Conservation (phyloP, 306 rosid genomes). For the Myrica gale region DNA sequence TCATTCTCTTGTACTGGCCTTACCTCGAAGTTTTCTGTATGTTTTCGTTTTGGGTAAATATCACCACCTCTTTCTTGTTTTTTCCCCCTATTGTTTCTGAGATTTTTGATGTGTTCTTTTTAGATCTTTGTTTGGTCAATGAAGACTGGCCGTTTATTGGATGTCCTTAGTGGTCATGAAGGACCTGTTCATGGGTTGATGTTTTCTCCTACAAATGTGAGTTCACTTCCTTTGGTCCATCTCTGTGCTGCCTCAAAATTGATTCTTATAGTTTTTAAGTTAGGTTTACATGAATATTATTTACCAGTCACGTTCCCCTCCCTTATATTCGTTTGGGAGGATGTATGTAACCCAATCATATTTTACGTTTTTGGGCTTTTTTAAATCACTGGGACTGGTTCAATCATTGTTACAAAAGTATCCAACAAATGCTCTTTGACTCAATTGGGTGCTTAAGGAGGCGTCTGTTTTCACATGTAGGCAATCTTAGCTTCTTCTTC, state of each 20-base stretch:
- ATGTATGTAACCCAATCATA: not conserved
- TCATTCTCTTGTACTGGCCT: too few relatives aligned
- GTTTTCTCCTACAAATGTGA: conserved; percentile 92
- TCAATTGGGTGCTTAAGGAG: conserved; percentile 12
- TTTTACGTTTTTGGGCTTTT: not conserved
- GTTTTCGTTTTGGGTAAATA: too few relatives aligned
- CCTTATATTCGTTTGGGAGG: not conserved
- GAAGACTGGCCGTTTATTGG: conserved; percentile 84
- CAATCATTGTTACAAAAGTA: too few relatives aligned
- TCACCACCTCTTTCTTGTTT: not conserved
- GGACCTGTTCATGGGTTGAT: conserved; percentile 90
- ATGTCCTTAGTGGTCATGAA: conserved; percentile 89
- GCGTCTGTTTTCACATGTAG: conserved; percentile 39
- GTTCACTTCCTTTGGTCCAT: conserved; percentile 28
- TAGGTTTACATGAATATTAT: not conserved
- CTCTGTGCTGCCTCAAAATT: not conserved
- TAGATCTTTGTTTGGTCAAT: conserved; percentile 94
- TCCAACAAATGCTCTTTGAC: not conserved
- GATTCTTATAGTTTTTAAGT: not conserved
- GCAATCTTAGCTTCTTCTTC: conserved; percentile 87
- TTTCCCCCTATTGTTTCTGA: conserved; percentile 4
- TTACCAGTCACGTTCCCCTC: not conserved
- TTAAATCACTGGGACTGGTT: too few relatives aligned
- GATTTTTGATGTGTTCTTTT: conserved; percentile 16
- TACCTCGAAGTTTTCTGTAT: too few relatives aligned